Evolutionary conservation across 2,329 filamentous ascomycete genomes (phyloP).

Genomic region (Laburnicola sp.): DNA sequence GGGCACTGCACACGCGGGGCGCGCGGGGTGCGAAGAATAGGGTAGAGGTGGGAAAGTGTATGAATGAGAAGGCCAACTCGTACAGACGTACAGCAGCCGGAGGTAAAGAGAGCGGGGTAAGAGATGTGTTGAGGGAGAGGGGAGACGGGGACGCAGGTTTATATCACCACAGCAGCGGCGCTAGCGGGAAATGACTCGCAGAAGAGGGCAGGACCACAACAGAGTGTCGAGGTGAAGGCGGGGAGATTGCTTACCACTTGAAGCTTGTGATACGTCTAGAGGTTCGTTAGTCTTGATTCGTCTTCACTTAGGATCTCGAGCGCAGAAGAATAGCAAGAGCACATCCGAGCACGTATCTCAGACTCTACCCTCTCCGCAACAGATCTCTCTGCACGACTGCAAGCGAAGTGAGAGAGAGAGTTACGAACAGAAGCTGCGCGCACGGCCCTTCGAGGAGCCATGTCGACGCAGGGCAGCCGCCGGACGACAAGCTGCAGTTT

Average conservation of each 20-base stretch:
- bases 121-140: constrained; percentile 5
- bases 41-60: not conserved
- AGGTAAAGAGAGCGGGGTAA: not conserved
- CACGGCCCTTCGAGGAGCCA: not conserved
- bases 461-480: not conserved
- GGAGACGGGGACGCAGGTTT: not conserved
- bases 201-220: constrained; percentile 9
- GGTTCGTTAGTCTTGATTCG: constrained; percentile 33
- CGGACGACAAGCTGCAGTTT: not conserved
- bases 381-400: too few relatives aligned
- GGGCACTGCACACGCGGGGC: constrained; percentile 20
- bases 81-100: not conserved
- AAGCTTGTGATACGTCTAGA: constrained; percentile 69
- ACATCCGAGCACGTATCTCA: not conserved
- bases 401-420: not conserved
- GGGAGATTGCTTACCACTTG: constrained; percentile 66
- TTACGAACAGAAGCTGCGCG: not conserved
- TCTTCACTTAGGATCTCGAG: constrained; percentile 21
- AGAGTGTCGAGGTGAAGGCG: constrained; percentile 13
- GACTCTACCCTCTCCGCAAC: not conserved
- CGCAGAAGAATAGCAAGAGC: constrained; percentile 1
- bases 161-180: constrained; percentile 4
- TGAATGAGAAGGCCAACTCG: not conserved
- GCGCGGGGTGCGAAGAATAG: constrained; percentile 12
- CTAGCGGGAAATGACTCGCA: constrained; percentile 1